phyloP scores from a whole-genome alignment of 2,329 filamentous ascomycete genomes.

The Aspergillus nomiae region DNA sequence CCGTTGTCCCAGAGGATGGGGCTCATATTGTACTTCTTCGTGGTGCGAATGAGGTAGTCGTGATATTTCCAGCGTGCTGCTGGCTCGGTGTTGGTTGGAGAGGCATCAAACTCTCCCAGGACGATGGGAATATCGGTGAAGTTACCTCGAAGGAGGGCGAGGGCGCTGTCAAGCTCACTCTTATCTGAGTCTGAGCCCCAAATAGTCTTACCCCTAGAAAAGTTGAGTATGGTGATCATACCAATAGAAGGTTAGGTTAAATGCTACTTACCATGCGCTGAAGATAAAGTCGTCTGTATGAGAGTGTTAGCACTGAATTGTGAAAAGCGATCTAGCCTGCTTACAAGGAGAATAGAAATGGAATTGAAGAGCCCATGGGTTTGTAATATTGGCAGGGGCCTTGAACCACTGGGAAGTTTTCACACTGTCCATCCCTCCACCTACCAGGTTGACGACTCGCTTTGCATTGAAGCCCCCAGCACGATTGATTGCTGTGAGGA shows the following conservation, averaged over 20 bases:
- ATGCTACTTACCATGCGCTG: constrained; percentile 26
- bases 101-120: constrained; percentile 61
- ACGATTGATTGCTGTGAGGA: constrained; percentile 56
- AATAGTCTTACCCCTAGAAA: constrained; percentile 60
- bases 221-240: constrained; percentile 41
- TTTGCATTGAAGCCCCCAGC: constrained; percentile 59
- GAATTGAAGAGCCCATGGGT: constrained; percentile 63
- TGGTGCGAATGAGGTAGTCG: constrained; percentile 55
- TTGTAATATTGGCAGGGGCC: constrained; percentile 51
- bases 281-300: constrained; percentile 32
- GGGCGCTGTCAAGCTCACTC: constrained; percentile 51
- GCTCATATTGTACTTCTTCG: constrained; percentile 52
- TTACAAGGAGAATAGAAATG: constrained; percentile 58
- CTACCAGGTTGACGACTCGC: constrained; percentile 59
- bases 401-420: constrained; percentile 60
- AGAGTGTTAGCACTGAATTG: constrained; percentile 4
- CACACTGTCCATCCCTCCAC: constrained; percentile 52
- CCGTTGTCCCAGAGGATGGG: constrained; percentile 64
- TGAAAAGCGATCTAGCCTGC: not conserved
- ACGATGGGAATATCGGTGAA: constrained; percentile 59
- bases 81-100: constrained; percentile 53
- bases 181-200: constrained; percentile 61
- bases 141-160: constrained; percentile 55
- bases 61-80: constrained; percentile 61
- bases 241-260: not conserved